These are phyloP conservation scores for Auriscalpium vulgare DNA, from an alignment of 768 basidiomycete species.

Conservation along the genomic window DNA sequence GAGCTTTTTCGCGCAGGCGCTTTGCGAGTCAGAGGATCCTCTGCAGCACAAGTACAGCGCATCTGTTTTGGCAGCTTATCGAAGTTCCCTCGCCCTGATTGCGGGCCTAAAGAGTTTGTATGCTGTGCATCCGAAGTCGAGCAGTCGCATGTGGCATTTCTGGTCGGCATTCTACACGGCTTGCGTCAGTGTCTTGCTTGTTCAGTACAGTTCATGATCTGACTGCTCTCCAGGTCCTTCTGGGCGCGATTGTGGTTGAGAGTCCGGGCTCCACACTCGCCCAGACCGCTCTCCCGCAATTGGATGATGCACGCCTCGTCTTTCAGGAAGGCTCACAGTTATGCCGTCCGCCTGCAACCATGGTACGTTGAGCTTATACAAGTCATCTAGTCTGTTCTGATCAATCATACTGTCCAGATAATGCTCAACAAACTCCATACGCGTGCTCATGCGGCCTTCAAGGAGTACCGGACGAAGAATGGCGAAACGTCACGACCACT, in stretches of 20 bases:
- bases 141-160: constrained; percentile 37
- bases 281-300: constrained; percentile 29
- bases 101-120: constrained; percentile 32
- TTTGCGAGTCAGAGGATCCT: constrained; percentile 32
- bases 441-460: not conserved
- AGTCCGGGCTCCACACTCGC: constrained; percentile 37
- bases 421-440: not conserved
- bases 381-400: not conserved
- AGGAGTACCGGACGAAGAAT: not conserved
- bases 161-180: constrained; percentile 44
- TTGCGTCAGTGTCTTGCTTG: constrained; percentile 29
- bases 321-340: constrained; percentile 35
- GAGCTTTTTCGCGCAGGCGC: constrained; percentile 40
- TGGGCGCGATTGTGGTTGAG: constrained; percentile 39
- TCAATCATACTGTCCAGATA: not conserved
- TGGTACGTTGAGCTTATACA: not conserved
- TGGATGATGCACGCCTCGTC: constrained; percentile 30
- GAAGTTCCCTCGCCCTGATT: constrained; percentile 36
- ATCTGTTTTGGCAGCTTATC: constrained; percentile 37
- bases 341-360: constrained; percentile 25
- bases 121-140: constrained; percentile 25
- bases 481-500: not conserved
- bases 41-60: constrained; percentile 35
- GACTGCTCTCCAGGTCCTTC: constrained; percentile 27
- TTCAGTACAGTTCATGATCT: not conserved